A percentile compares a stretch with the other conserved stretches of the same genome.
Conservation (phyloP, 805 yeast species). For the Candida mattraensis region DNA sequence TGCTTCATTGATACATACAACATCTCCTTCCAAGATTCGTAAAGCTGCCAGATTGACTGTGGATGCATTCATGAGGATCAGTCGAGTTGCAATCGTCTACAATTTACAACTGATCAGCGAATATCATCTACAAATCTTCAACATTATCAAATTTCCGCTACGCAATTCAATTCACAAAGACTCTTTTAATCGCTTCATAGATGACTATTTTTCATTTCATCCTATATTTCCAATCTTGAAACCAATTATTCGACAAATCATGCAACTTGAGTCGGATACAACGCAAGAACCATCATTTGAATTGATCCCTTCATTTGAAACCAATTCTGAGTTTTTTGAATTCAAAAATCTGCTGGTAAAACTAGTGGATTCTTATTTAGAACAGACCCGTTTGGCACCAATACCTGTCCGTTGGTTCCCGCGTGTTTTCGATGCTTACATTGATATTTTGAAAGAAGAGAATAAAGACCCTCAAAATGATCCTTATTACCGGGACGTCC, state of each 20-base stretch:
- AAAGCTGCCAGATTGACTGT: constrained; percentile 20
- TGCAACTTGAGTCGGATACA: constrained; percentile 3
- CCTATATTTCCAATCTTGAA: constrained; percentile 30
- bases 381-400: constrained; percentile 5
- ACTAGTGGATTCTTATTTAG: constrained; percentile 10
- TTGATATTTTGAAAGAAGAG: constrained; percentile 18
- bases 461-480: constrained; percentile 20
- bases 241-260: constrained; percentile 19
- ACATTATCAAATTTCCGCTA: constrained; percentile 19
- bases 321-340: background rate
- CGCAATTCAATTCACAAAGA: constrained; percentile 4
- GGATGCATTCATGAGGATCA: constrained; percentile 16
- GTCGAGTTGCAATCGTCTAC: constrained; percentile 18
- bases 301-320: no score
- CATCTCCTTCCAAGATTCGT: constrained; percentile 7
- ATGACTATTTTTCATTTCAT: constrained; percentile 23
- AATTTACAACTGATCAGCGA: constrained; percentile 19
- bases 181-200: constrained; percentile 12
- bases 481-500: constrained; percentile 22
- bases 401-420: constrained; percentile 27
- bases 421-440: constrained; percentile 24
- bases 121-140: constrained; percentile 21
- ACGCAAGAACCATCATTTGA: background rate
- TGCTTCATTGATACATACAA: constrained; percentile 13
- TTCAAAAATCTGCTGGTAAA: constrained; percentile 6